These are phyloP conservation scores for Podochytrium sp. DNA, from an alignment of 192 early-diverging fungal species.

Conservation along the genomic window DNA sequence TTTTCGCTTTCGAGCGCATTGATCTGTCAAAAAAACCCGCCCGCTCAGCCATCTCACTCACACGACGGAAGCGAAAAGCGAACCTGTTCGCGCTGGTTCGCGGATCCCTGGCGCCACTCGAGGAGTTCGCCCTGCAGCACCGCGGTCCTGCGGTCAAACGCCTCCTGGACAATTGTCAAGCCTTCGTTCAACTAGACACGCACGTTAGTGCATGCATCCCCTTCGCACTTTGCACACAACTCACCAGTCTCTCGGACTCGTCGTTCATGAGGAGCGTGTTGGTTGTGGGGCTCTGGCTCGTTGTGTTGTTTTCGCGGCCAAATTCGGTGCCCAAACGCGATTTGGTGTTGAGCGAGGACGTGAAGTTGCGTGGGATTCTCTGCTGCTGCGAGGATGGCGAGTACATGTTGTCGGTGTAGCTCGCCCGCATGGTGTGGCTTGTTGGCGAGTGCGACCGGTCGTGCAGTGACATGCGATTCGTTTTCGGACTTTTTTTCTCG, in stretches of 20 bases:
- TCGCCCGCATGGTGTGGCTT: too few species aligned
- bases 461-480: too few species aligned
- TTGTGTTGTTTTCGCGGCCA: too few species aligned
- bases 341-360: too few species aligned
- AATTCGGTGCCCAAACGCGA: too few species aligned
- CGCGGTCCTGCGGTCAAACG: conserved; percentile 27
- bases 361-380: too few species aligned
- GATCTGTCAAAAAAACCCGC: conserved; percentile 25
- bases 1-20: conserved; percentile 29
- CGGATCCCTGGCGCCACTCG: conserved; percentile 31
- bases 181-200: conserved; percentile 33
- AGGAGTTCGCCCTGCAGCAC: conserved; percentile 28
- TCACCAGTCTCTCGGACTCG: conserved; percentile 26
- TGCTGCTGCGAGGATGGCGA: too few species aligned
- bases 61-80: not conserved
- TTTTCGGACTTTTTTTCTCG: too few species aligned
- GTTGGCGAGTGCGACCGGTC: too few species aligned
- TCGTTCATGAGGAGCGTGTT: conserved; percentile 1
- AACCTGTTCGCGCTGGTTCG: conserved; percentile 29
- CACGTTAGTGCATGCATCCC: not conserved
- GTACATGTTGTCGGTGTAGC: too few species aligned
- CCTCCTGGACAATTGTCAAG: conserved; percentile 38
- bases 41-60: not conserved
- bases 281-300: too few species aligned
- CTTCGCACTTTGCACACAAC: too few species aligned